Conservation (phyloP, 2,329 filamentous ascomycete species). For the Alternaria hordeiaustralica region DNA sequence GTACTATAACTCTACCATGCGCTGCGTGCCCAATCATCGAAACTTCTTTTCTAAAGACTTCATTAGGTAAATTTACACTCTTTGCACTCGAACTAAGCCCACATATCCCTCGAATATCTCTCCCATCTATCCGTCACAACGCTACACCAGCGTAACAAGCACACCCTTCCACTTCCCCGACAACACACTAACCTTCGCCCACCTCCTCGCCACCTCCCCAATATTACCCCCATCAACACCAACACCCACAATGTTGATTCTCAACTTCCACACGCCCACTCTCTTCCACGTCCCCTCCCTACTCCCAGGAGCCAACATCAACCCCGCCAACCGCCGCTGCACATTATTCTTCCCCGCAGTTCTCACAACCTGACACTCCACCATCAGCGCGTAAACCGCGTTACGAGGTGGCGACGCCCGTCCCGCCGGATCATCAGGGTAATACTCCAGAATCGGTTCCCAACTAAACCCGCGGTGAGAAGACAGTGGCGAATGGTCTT, state of each 20-base stretch:
- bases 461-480: not conserved
- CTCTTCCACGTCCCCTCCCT: not conserved
- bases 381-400: not conserved
- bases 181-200: not conserved
- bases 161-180: not conserved
- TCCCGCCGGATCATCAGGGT: not conserved
- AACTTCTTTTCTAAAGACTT: no score
- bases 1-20: no score
- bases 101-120: no score
- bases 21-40: no score
- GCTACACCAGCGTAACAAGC: not conserved
- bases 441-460: not conserved
- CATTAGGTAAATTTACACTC: no score
- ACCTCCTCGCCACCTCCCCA: not conserved
- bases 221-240: not conserved
- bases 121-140: no score
- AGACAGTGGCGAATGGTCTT: not conserved
- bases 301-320: not conserved
- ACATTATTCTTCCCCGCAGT: not conserved
- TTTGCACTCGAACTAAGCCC: no score
- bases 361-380: not conserved
- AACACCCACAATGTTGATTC: not conserved
- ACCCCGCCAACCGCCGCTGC: not conserved
- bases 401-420: not conserved
- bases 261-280: not conserved